Conservation (phyloP, 1,284 basidiomycete genomes). For the Pyrrhoderma noxium region DNA sequence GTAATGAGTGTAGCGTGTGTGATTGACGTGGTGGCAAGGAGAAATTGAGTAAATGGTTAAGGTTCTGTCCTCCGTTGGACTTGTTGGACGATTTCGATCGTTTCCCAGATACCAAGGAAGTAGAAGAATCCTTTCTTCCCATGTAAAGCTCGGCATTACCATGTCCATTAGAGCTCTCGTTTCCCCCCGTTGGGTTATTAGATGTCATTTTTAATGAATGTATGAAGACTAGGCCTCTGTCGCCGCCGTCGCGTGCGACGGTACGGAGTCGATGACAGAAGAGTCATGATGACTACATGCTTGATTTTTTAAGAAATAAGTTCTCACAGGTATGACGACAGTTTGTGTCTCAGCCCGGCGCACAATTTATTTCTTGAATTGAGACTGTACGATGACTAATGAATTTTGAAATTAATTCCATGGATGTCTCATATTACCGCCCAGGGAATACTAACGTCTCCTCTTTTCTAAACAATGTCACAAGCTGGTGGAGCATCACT, state of each 20-base stretch:
- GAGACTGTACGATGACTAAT: no score
- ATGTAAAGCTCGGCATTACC: background rate
- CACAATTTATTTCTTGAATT: no score
- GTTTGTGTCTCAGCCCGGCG: no score
- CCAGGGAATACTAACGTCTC: no score
- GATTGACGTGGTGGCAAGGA: constrained; percentile 72
- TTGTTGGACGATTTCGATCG: constrained; percentile 53
- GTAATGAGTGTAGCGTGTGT: constrained; percentile 46
- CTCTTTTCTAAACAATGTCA: no score
- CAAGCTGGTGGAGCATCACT: no score
- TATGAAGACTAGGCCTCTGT: background rate
- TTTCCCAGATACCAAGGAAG: background rate
- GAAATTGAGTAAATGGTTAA: constrained; percentile 81
- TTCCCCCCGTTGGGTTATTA: background rate
- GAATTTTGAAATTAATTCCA: no score
- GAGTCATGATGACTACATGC: constrained; percentile 2
- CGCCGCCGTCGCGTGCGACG: constrained; percentile 16
- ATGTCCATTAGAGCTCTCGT: background rate
- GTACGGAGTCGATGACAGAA: constrained; percentile 1
- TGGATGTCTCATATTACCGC: no score
- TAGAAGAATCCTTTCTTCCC: background rate
- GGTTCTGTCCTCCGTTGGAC: constrained; percentile 52
- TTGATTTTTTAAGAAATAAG: no score
- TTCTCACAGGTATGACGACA: no score
- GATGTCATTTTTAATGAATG: background rate